Evolutionary conservation across 805 yeast genomes (phyloP).

Genomic region (Yarrowia hollandica): DNA sequence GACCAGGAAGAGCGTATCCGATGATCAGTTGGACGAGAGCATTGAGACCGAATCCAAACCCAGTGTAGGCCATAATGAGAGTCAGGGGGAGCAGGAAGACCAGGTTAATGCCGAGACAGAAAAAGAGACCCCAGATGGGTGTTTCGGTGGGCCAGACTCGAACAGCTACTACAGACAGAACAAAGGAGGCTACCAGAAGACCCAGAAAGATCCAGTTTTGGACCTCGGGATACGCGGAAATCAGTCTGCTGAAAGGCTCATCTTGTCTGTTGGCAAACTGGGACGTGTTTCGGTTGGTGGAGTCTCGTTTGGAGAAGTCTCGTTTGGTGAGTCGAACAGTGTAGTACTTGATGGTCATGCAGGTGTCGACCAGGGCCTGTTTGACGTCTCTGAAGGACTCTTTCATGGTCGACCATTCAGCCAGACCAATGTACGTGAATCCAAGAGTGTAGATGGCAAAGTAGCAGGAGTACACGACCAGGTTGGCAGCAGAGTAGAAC

Average conservation of each 20-base stretch:
- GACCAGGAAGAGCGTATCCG: constrained; percentile 65
- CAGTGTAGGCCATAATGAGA: constrained; percentile 60
- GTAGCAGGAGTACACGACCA: constrained; percentile 52
- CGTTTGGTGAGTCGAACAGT: background rate
- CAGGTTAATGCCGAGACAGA: constrained; percentile 55
- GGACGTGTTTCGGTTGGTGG: background rate
- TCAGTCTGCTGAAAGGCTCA: constrained; percentile 33
- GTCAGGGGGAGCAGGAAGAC: constrained; percentile 65
- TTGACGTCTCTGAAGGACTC: constrained; percentile 33
- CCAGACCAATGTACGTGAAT: constrained; percentile 45
- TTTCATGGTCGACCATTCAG: constrained; percentile 32
- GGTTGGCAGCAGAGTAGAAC: constrained; percentile 55
- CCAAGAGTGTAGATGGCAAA: constrained; percentile 59
- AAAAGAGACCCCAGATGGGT: constrained; percentile 56
- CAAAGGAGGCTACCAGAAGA: constrained; percentile 48
- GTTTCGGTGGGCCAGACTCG: constrained; percentile 35
- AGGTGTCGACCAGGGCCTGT: constrained; percentile 19
- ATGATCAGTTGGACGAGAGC: constrained; percentile 63
- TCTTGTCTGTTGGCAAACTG: constrained; percentile 30
- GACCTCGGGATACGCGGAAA: constrained; percentile 55
- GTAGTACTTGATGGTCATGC: background rate
- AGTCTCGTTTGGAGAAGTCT: no score
- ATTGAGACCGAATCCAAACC: constrained; percentile 56
- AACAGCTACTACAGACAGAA: constrained; percentile 35
- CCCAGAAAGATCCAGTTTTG: constrained; percentile 71